Conservation (phyloP, 139 green algal genomes). For the Chlorokybus atmophyticus region DNA sequence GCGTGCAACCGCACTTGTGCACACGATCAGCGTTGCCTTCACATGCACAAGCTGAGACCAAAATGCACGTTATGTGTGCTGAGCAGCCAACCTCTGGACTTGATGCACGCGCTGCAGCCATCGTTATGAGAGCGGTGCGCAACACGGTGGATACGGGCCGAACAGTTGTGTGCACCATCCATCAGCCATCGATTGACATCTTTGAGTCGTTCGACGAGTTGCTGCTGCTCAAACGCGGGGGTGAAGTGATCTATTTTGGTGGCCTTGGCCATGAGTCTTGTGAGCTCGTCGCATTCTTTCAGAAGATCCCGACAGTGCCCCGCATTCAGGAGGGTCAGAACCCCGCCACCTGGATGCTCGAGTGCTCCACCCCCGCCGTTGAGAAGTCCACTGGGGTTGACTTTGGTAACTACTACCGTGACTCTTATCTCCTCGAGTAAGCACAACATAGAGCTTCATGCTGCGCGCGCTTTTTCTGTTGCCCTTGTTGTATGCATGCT, state of each 20-base stretch:
- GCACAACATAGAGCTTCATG: no score
- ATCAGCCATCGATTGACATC: slow-evolving; percentile 54
- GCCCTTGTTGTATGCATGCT: no score
- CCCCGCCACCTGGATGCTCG: slow-evolving; percentile 69
- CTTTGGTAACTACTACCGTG: no score
- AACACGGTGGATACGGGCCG: no score
- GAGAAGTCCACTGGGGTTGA: no score
- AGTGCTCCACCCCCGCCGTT: no score
- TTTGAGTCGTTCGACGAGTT: slow-evolving; percentile 38
- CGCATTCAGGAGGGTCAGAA: slow-evolving; percentile 39
- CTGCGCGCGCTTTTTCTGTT: no score
- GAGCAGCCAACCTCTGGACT: slow-evolving; percentile 29
- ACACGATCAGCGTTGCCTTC: no score
- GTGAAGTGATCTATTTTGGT: slow-evolving; percentile 63
- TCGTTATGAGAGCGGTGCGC: slow-evolving; percentile 53
- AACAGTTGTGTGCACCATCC: slow-evolving; percentile 76
- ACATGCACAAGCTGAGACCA: no score
- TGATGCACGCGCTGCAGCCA: slow-evolving; percentile 42
- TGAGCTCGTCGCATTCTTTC: slow-evolving; percentile 33
- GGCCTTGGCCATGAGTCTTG: slow-evolving; percentile 44
- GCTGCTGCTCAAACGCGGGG: slow-evolving; percentile 60
- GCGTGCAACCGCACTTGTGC: no score
- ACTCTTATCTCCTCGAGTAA: no score
- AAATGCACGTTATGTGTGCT: no score
- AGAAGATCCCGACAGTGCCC: slow-evolving; percentile 13